Percentiles rank a stretch among this genome's conserved stretches.
Conservation (phyloP, 805 yeast genomes). For the Tetrapisispora iriomotensis region DNA sequence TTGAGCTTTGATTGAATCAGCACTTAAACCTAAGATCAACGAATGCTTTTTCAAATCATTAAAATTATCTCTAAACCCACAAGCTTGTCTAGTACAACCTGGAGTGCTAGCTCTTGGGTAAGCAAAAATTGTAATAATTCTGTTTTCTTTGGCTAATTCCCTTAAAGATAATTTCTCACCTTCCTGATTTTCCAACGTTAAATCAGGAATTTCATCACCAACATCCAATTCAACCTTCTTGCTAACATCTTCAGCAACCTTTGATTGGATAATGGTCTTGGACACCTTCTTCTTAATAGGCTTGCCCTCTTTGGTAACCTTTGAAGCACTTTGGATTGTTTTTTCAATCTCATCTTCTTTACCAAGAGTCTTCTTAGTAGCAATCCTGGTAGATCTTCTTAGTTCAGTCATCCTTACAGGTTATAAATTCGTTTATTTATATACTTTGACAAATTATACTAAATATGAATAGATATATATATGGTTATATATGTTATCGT, state of each 20-base stretch:
- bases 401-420: conserved; percentile 11
- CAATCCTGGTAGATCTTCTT: conserved; percentile 27
- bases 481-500: no score
- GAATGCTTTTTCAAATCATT: conserved; percentile 31
- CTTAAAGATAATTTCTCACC: conserved; percentile 48
- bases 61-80: conserved; percentile 70
- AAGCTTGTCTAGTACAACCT: conserved; percentile 92
- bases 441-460: background rate
- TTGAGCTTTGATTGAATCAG: conserved; percentile 75
- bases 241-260: background rate
- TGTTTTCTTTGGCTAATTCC: conserved; percentile 32
- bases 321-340: conserved; percentile 3
- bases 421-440: no score
- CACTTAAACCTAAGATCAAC: conserved; percentile 69
- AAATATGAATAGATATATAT: no score
- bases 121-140: conserved; percentile 51
- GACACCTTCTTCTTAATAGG: conserved; percentile 3
- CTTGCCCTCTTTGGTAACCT: background rate
- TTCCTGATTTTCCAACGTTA: conserved; percentile 58
- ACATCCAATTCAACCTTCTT: conserved; percentile 27
- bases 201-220: conserved; percentile 60
- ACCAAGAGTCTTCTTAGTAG: conserved; percentile 7
- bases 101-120: conserved; percentile 93
- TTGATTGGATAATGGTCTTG: background rate
- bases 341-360: conserved; percentile 4